phyloP scores from a whole-genome alignment of 768 basidiomycete genomes.

The Hericium rajendrae region DNA sequence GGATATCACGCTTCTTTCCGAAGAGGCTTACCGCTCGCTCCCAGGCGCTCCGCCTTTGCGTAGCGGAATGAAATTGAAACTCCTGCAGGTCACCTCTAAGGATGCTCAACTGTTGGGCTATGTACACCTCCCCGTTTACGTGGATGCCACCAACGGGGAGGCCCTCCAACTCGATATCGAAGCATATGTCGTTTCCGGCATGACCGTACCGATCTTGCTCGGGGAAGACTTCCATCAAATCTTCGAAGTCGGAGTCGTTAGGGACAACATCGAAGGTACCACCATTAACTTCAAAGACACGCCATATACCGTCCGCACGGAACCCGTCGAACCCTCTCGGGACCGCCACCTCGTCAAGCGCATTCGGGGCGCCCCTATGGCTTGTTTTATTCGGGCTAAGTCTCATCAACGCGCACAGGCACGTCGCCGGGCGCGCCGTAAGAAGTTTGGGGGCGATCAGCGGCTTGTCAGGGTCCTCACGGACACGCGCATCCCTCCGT shows the following conservation, averaged over 20 bases:
- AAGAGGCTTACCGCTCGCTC: neutral
- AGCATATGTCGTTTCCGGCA: no score
- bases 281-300: no score
- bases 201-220: no score
- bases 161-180: constrained; percentile 16
- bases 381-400: neutral
- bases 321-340: constrained; percentile 12
- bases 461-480: neutral
- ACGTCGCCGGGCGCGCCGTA: neutral
- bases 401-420: neutral
- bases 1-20: neutral
- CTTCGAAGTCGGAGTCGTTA: no score
- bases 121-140: constrained; percentile 17
- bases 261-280: no score
- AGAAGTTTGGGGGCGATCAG: neutral
- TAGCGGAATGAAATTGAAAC: neutral
- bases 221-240: no score
- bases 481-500: constrained; percentile 1
- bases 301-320: constrained; percentile 2
- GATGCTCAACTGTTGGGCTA: constrained; percentile 6
- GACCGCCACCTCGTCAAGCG: no score
- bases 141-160: constrained; percentile 17
- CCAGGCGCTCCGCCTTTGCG: neutral
- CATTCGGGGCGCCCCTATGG: neutral
- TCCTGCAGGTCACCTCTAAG: neutral